Percentiles rank a stretch among this genome's conserved stretches.
phyloP scores from a whole-genome alignment of 1,284 basidiomycete genomes.

The Afroboletus lepidellus region DNA sequence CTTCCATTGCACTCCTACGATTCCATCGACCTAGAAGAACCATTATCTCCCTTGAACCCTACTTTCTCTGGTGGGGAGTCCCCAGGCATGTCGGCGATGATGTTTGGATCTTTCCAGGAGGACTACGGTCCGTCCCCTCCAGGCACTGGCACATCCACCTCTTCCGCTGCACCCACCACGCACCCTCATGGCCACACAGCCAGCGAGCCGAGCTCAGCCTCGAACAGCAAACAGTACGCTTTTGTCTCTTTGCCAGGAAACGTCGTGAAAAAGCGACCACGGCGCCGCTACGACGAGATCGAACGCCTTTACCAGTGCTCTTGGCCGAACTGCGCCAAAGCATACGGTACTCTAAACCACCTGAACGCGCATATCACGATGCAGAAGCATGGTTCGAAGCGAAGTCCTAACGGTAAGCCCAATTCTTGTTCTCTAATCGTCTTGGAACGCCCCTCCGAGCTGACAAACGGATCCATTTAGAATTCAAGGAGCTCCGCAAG shows the following conservation, averaged over 20 bases:
- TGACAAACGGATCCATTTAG: constrained; percentile 42
- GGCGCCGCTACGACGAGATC: constrained; percentile 86
- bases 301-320: constrained; percentile 87
- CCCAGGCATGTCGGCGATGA: constrained; percentile 37
- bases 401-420: constrained; percentile 75
- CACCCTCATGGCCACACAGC: constrained; percentile 17
- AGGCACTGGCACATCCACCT: constrained; percentile 54
- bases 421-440: not conserved
- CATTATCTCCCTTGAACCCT: constrained; percentile 49
- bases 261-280: constrained; percentile 77
- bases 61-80: constrained; percentile 41
- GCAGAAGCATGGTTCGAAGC: constrained; percentile 87
- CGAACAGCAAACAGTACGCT: constrained; percentile 69
- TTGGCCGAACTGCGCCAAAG: constrained; percentile 81
- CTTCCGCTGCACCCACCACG: constrained; percentile 36
- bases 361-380: constrained; percentile 91
- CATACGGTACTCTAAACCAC: constrained; percentile 88
- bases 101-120: constrained; percentile 44
- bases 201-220: constrained; percentile 26
- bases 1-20: constrained; percentile 32
- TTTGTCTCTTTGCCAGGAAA: constrained; percentile 80
- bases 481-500: constrained; percentile 97
- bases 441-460: not conserved
- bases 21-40: constrained; percentile 39
- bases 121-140: constrained; percentile 57